Base-by-base conservation (phyloP, 805 yeast species). In the Wickerhamomyces hampshirensis region DNA sequence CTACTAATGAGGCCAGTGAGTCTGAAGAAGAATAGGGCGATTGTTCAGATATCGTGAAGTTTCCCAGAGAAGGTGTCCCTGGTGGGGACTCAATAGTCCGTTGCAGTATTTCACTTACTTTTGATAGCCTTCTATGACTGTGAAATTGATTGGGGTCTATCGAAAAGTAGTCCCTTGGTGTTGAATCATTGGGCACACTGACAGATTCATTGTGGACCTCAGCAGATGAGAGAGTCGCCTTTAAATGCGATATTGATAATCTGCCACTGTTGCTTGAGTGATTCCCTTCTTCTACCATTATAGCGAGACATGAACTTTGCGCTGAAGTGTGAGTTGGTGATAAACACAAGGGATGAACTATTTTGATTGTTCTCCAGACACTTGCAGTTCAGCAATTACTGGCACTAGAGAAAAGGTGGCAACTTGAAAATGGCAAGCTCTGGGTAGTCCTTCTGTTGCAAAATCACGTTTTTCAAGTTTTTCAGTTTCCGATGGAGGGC, bases 1-100 rank as follows among this genome's bases (percentile, higher is more conserved):
- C 72, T 18, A 67, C 47, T 23, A 67, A 43, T 33, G 67, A 46
- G 19, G 60, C 59, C 33, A 63, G 44, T 2, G 67, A 60, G 30
- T 64, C 69, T 3, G 62, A 46, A 0, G 68, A 63, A 6, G 66
- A 61, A 42, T 39, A 49, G 5, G 53, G 51, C 0, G 57, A 52
- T 13, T 31, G 11, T 24, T 35, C 34, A 12, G 32, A 21, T 1
- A 29, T 12, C 26, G 38, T 30, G 40, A 43, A 32, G 34, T 33
- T 38, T 16, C 26, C 37, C 5, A 37, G n/a, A 9, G 13, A 23
- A n/a, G 53, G 46, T 8, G 48, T 28, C 5, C 17, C 30, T 13
- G 50, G 48, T 6, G 50, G 44, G 4, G 52, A 40, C 5, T 48
- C 53, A 5, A 38, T 35, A 4, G 43, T 32, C 28, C 33, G 40